A percentile compares a stretch with the other conserved stretches of the same genome.
phyloP scores from a whole-genome alignment of 192 early-diverging fungal species.

The Entomortierella parvispora region DNA sequence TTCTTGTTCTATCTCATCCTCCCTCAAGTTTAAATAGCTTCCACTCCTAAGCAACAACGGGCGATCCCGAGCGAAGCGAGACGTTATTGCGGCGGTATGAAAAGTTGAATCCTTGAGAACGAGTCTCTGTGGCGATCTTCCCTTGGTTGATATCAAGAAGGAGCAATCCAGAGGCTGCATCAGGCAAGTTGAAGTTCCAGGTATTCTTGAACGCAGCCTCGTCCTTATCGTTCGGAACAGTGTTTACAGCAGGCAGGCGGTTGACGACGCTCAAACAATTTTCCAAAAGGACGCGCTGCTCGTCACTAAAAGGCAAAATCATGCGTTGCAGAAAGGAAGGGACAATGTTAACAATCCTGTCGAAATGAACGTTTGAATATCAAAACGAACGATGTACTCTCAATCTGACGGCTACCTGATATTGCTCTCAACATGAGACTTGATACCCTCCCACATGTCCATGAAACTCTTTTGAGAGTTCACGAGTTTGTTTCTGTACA shows the following conservation, averaged over 20 bases:
- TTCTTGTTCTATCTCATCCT: too few species aligned
- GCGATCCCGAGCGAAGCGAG: constrained; percentile 47
- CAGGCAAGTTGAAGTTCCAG: constrained; percentile 74
- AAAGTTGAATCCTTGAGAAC: constrained; percentile 69
- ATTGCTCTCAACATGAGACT: constrained; percentile 60
- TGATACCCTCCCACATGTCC: constrained; percentile 65
- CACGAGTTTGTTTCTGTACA: constrained; percentile 59
- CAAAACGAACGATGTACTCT: too few species aligned
- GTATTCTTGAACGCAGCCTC: constrained; percentile 68
- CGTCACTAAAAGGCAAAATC: constrained; percentile 42
- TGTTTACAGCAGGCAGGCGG: constrained; percentile 54
- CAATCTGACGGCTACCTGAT: too few species aligned
- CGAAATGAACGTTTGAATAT: background rate
- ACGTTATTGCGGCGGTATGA: constrained; percentile 61
- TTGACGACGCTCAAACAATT: constrained; percentile 65
- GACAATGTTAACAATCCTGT: background rate
- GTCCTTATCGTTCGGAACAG: constrained; percentile 54
- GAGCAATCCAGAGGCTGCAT: constrained; percentile 64
- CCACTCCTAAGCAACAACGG: constrained; percentile 27
- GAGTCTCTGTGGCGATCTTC: constrained; percentile 62
- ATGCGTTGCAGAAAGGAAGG: background rate
- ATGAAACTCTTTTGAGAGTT: constrained; percentile 62
- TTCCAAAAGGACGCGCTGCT: constrained; percentile 58
- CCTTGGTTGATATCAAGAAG: constrained; percentile 63
- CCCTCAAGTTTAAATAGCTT: too few species aligned